A percentile compares a stretch with the other conserved stretches of the same genome.
Evolutionary conservation across 805 yeast genomes (phyloP).

Genomic region (Millerozyma acaciae): DNA sequence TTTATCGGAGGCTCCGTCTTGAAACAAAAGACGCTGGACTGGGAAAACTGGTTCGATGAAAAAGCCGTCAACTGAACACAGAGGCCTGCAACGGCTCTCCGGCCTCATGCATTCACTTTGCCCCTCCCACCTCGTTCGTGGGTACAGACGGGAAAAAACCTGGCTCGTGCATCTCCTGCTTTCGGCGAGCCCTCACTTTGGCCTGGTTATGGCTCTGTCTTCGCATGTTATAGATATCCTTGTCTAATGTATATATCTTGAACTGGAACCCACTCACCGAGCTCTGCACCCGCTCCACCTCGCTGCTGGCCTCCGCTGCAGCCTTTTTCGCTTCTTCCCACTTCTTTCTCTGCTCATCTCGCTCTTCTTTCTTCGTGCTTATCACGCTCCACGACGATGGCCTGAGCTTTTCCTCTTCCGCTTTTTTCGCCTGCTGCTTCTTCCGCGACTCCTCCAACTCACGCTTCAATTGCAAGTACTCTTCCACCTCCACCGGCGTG

Average conservation of each 20-base stretch:
- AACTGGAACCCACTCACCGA: conserved; percentile 28
- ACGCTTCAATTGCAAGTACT: conserved; percentile 24
- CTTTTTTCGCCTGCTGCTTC: conserved; percentile 14
- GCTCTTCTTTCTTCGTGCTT: conserved; percentile 5
- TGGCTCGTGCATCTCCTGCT: conserved; percentile 30
- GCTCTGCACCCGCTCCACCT: conserved; percentile 14
- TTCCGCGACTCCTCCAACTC: conserved; percentile 9
- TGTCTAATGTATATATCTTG: conserved; percentile 37
- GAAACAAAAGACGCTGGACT: conserved; percentile 48
- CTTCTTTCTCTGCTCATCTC: conserved; percentile 14
- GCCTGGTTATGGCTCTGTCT: conserved; percentile 33
- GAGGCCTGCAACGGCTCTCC: background rate
- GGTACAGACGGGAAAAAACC: conserved; percentile 39
- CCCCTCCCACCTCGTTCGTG: conserved; percentile 3
- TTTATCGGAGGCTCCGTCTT: conserved; percentile 70
- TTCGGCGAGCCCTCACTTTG: conserved; percentile 22
- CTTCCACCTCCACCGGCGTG: conserved; percentile 29
- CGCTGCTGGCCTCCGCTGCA: conserved; percentile 7
- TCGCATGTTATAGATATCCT: conserved; percentile 40
- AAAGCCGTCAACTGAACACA: conserved; percentile 51
- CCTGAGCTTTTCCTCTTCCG: conserved; percentile 20
- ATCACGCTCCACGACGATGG: conserved; percentile 33
- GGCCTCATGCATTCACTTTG: no score
- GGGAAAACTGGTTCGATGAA: conserved; percentile 81
- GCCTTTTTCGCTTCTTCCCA: conserved; percentile 14